phyloP scores from a whole-genome alignment of 2,329 filamentous ascomycete genomes.

The Calcarisporium arbuscula region DNA sequence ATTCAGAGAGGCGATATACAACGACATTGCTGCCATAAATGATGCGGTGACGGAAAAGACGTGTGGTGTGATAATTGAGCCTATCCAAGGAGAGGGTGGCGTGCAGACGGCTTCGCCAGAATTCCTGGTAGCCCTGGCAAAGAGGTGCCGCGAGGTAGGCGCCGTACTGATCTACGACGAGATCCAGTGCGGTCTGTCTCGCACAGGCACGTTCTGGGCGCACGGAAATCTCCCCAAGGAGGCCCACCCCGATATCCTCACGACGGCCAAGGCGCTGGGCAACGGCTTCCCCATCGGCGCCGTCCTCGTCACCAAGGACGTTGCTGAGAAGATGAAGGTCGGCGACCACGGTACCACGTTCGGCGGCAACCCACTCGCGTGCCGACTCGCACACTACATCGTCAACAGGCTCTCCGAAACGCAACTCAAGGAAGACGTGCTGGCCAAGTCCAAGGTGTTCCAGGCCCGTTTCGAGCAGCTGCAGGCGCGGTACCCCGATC shows the following conservation, averaged over 20 bases:
- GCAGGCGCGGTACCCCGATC: conserved; percentile 49
- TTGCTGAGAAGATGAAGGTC: conserved; percentile 35
- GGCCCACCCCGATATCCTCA: conserved; percentile 89
- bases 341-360: conserved; percentile 95
- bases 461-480: conserved; percentile 40
- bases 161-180: conserved; percentile 92
- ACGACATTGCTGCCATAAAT: conserved; percentile 67
- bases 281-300: conserved; percentile 96
- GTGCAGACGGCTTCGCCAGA: conserved; percentile 77
- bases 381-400: conserved; percentile 78
- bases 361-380: conserved; percentile 84
- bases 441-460: conserved; percentile 55
- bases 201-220: conserved; percentile 88
- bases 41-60: conserved; percentile 76
- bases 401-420: conserved; percentile 68
- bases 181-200: conserved; percentile 88
- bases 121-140: conserved; percentile 78
- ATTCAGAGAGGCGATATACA: conserved; percentile 80
- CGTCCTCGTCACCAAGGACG: conserved; percentile 33
- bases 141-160: conserved; percentile 77
- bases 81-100: conserved; percentile 94
- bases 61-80: conserved; percentile 92
- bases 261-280: conserved; percentile 90
- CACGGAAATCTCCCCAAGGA: conserved; percentile 67
- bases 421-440: conserved; percentile 62